Evolutionary conservation across 495 filamentous ascomycete genomes (phyloP).

Genomic region (Penicillium crystallinum): DNA sequence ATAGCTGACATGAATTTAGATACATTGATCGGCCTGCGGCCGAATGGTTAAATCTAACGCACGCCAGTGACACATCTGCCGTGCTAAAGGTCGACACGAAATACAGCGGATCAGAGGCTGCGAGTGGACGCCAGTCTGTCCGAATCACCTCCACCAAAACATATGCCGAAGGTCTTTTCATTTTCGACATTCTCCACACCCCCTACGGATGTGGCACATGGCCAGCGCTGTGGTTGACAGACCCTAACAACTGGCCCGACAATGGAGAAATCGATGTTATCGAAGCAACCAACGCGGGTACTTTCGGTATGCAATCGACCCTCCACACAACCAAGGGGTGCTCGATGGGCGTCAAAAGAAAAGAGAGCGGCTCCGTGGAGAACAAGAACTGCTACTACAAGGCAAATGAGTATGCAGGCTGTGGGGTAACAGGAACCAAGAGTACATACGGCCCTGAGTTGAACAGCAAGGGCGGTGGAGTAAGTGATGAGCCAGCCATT

Average conservation of each 20-base stretch:
- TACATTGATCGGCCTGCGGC: slow-evolving; percentile 16
- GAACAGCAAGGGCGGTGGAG: slow-evolving; percentile 37
- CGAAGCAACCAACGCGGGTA: slow-evolving; percentile 31
- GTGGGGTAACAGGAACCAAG: slow-evolving; percentile 27
- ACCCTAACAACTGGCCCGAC: slow-evolving; percentile 47
- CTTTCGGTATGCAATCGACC: slow-evolving; percentile 28
- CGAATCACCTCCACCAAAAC: slow-evolving; percentile 41
- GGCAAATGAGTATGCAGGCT: slow-evolving; percentile 31
- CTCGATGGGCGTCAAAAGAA: slow-evolving; percentile 35
- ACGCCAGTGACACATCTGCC: slow-evolving; percentile 34
- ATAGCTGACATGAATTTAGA: not conserved
- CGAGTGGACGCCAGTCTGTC: slow-evolving; percentile 38
- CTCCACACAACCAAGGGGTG: slow-evolving; percentile 32
- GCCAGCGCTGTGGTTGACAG: slow-evolving; percentile 54
- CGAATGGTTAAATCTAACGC: slow-evolving; percentile 40
- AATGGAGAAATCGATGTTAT: slow-evolving; percentile 41
- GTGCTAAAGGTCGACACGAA: slow-evolving; percentile 45
- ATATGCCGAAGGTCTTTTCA: slow-evolving; percentile 43
- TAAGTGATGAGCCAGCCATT: slow-evolving; percentile 5
- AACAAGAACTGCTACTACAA: slow-evolving; percentile 16
- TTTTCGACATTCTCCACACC: slow-evolving; percentile 40
- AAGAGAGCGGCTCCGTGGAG: slow-evolving; percentile 23
- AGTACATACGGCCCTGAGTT: slow-evolving; percentile 34
- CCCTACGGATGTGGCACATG: slow-evolving; percentile 44
- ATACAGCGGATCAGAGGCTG: slow-evolving; percentile 20